Evolutionary conservation across 73 alveolate genomes (phyloP), one percentile per base, ranked within the genome.

Genomic region (Diophrys appendiculata): DNA sequence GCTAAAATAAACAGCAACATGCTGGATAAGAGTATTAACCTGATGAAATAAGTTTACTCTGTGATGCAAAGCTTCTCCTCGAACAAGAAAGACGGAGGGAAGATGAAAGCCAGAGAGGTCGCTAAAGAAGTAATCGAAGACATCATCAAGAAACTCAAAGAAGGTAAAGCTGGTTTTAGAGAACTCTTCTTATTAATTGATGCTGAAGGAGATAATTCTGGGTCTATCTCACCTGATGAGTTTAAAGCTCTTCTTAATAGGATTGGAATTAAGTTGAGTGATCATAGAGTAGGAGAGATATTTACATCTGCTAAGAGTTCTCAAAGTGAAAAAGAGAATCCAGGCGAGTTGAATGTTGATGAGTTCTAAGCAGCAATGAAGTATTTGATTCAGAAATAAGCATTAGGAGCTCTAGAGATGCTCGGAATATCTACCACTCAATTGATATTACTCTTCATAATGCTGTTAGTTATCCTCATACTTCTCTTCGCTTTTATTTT

Each of bases 401-500:
- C 81, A 1, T 5, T 24, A n/a, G 55, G 53, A 25, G 25, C 72
- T 1, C 71, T 72, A 1, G 24, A 72, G 29, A 52, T n/a, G 26
- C 55, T 72, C 65, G 81, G 81, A 43, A 43, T 72, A 72, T 30
- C 81, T 0, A 29, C 52, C 1, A 54, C 25, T 23, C 72, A 72
- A 52, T 52, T 72, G 35, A 52, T 72, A 1, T 8, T 28, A 22
- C 29, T 26, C 14, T 28, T 13, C 29, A 24, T 43, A n/a, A 3
- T 72, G 29, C 33, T 28, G n/a, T 26, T 72, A 2, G 8, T 72
- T 8, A 2, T 54, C 83, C 33, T 55, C 8, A 23, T 73, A 18
- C 52, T 73, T 1, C 11, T 73, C n/a, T 75, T 75, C 67, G 43
- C 30, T 0, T 75, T 75, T 33, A 75, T 75, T 26, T 55, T 75